phyloP scores from a whole-genome alignment of 2,329 filamentous ascomycete species.

The Penicillium expansum region DNA sequence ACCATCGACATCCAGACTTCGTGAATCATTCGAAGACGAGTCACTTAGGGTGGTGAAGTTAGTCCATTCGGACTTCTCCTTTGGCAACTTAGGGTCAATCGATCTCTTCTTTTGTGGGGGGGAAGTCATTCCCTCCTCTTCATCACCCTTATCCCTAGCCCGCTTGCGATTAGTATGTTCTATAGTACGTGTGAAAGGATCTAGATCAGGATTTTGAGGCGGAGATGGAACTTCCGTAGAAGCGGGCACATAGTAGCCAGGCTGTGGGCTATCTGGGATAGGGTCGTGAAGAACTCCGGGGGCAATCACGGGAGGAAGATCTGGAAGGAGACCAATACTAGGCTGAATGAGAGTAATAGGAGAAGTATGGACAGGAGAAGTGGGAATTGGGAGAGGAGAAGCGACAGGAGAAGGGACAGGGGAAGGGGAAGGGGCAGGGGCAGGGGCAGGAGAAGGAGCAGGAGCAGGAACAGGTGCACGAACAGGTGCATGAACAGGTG shows the following conservation, averaged over 20 bases:
- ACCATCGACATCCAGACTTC: neutral
- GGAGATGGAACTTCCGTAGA: neutral
- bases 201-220: neutral
- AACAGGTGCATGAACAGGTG: too few relatives aligned
- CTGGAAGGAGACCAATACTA: neutral
- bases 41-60: neutral
- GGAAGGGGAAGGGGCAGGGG: neutral
- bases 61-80: neutral
- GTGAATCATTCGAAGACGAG: neutral
- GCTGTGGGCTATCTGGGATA: neutral
- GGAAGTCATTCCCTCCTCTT: neutral
- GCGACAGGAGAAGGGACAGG: too few relatives aligned
- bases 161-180: neutral
- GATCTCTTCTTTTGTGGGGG: neutral
- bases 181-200: neutral
- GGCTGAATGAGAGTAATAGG: neutral
- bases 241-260: neutral
- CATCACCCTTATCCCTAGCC: neutral
- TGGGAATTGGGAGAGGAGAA: neutral
- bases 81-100: neutral
- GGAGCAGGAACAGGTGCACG: too few relatives aligned
- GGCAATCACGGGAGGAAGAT: neutral
- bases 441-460: fast-evolving
- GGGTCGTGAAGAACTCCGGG: neutral
- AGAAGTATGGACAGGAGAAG: too few relatives aligned